A percentile compares a stretch with the other conserved stretches of the same genome.
Conservation (phyloP, 768 basidiomycete genomes). For the Tricholoma saponaceum region DNA sequence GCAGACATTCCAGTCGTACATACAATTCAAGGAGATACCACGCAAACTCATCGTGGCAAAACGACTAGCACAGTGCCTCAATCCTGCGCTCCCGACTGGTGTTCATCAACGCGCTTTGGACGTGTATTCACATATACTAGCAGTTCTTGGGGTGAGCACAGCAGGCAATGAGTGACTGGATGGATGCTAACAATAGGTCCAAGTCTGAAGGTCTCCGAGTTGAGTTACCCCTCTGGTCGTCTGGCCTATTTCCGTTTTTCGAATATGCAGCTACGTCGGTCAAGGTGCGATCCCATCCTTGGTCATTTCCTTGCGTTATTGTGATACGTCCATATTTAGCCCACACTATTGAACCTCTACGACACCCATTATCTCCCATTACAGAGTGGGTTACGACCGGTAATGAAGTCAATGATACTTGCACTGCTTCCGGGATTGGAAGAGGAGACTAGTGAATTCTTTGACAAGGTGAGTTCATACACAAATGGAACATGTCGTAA, state of each 20-base stretch:
- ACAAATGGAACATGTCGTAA: neutral
- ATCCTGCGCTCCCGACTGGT: constrained; percentile 95
- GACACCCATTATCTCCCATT: constrained; percentile 90
- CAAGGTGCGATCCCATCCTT: constrained; percentile 49
- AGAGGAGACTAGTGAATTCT: constrained; percentile 97
- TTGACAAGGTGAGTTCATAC: constrained; percentile 64
- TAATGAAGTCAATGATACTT: constrained; percentile 93
- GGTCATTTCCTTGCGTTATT: neutral
- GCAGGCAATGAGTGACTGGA: neutral
- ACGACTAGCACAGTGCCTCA: constrained; percentile 91
- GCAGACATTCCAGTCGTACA: constrained; percentile 89
- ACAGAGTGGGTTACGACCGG: constrained; percentile 73
- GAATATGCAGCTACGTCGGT: constrained; percentile 99
- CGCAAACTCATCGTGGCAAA: constrained; percentile 93
- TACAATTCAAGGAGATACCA: constrained; percentile 95
- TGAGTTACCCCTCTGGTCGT: constrained; percentile 91
- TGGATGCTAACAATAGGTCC: constrained; percentile 7
- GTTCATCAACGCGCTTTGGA: constrained; percentile 96
- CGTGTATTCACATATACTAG: constrained; percentile 89
- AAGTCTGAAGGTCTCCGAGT: constrained; percentile 85
- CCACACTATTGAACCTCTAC: constrained; percentile 85
- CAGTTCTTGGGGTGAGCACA: constrained; percentile 78
- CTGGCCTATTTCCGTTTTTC: constrained; percentile 97
- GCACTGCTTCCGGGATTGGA: constrained; percentile 93
- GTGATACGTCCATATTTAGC: constrained; percentile 39